These are phyloP conservation scores for Scleroderma citrinum DNA, from an alignment of 768 basidiomycete genomes.

Conservation along the genomic window DNA sequence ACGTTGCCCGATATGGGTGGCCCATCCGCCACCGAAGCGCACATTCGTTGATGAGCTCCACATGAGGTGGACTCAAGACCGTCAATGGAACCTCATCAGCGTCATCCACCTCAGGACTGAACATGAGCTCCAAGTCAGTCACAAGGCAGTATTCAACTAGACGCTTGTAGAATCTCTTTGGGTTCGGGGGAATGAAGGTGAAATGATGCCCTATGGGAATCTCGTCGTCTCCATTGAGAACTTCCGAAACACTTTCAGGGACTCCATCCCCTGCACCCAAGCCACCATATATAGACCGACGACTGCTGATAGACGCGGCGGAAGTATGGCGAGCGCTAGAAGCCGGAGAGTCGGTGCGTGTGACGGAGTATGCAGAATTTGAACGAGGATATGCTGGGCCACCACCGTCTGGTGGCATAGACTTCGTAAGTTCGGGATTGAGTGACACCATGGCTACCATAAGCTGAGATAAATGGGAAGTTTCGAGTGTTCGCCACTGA, in stretches of 20 bases:
- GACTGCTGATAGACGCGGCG: constrained; percentile 59
- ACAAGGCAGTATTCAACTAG: constrained; percentile 79
- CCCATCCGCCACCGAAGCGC: constrained; percentile 87
- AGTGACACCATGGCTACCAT: constrained; percentile 82
- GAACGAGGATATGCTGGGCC: constrained; percentile 37
- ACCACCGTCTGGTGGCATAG: constrained; percentile 49
- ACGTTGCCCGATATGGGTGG: constrained; percentile 67
- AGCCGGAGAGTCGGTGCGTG: constrained; percentile 25
- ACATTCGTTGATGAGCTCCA: constrained; percentile 83
- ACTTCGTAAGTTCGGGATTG: constrained; percentile 83
- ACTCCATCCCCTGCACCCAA: constrained; percentile 24
- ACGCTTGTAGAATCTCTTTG: constrained; percentile 78
- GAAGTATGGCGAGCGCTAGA: constrained; percentile 47
- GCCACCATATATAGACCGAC: constrained; percentile 49
- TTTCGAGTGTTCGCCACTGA: constrained; percentile 78
- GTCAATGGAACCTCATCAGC: constrained; percentile 94
- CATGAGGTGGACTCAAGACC: constrained; percentile 74
- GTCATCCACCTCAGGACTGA: constrained; percentile 85
- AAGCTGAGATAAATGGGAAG: constrained; percentile 77
- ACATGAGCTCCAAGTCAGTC: constrained; percentile 84
- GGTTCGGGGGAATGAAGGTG: constrained; percentile 87
- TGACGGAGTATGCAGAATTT: constrained; percentile 49
- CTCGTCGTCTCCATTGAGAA: constrained; percentile 58
- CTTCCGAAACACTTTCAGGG: constrained; percentile 31
- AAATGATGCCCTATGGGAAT: constrained; percentile 71